phyloP scores from a whole-genome alignment of 306 rosid genomes.

The Heteromeles arbutifolia region DNA sequence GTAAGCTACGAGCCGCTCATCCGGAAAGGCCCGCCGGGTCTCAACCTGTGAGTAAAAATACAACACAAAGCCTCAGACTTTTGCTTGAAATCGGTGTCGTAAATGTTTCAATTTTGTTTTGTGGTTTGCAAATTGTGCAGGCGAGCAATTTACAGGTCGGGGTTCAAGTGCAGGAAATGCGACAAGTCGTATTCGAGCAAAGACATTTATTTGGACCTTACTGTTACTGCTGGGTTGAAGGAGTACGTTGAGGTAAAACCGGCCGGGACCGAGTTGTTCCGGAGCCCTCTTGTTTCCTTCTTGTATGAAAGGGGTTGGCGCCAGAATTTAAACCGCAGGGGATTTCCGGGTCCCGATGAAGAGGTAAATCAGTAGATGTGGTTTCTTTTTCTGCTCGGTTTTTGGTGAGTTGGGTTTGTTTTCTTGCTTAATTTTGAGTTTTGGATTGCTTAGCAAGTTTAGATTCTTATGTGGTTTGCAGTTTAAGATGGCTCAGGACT shows the following conservation, averaged over 20 bases:
- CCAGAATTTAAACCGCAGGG: slow-evolving; percentile 74
- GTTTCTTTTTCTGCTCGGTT: not conserved
- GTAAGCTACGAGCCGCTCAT: slow-evolving; percentile 79
- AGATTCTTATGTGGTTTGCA: slow-evolving; percentile 20
- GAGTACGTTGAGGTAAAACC: slow-evolving; percentile 72
- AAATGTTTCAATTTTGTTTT: not conserved
- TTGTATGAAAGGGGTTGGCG: slow-evolving; percentile 99
- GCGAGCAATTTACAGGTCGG: slow-evolving; percentile 82
- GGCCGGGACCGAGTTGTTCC: slow-evolving; percentile 61
- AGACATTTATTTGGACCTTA: slow-evolving; percentile 69
- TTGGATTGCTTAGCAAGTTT: too few relatives aligned
- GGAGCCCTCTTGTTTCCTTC: slow-evolving; percentile 96
- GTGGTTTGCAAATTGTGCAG: slow-evolving; percentile 20
- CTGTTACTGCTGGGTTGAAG: slow-evolving; percentile 66
- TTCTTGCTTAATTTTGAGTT: too few relatives aligned
- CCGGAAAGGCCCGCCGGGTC: slow-evolving; percentile 82
- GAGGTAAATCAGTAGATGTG: slow-evolving; percentile 38
- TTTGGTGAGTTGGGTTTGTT: not conserved
- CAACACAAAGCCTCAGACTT: not conserved
- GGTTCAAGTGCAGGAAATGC: slow-evolving; percentile 78
- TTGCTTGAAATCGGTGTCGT: not conserved
- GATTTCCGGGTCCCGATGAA: slow-evolving; percentile 92
- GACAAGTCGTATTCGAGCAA: slow-evolving; percentile 77
- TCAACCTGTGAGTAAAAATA: slow-evolving; percentile 60
- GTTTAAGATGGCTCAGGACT: slow-evolving; percentile 89